Percentiles rank a stretch among this genome's conserved stretches.
These are phyloP conservation scores for Endothia cerciana DNA, from an alignment of 2,329 filamentous ascomycete species.

Conservation along the genomic window DNA sequence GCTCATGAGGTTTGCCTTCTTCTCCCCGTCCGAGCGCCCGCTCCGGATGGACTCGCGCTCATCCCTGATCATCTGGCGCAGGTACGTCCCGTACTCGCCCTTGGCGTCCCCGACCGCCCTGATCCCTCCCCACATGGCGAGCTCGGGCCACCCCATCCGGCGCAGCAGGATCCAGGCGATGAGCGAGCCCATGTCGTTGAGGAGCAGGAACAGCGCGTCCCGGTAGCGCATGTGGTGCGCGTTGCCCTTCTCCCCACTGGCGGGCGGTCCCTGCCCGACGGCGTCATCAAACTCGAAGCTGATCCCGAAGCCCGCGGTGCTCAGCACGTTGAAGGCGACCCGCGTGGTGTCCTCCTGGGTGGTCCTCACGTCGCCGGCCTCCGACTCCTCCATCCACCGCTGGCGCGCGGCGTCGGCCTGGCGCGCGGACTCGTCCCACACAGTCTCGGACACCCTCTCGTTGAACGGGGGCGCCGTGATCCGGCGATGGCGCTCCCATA, in stretches of 20 bases:
- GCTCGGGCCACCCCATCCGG: constrained; percentile 9
- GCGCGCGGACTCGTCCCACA: constrained; percentile 16
- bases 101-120: background rate
- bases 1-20: constrained; percentile 13
- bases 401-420: constrained; percentile 6
- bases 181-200: constrained; percentile 3
- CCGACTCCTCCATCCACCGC: background rate
- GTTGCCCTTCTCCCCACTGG: background rate
- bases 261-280: background rate
- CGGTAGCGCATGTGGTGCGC: constrained; percentile 11
- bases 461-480: constrained; percentile 16
- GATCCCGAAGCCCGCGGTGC: constrained; percentile 10
- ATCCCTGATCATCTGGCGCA: constrained; percentile 9
- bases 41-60: constrained; percentile 6
- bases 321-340: constrained; percentile 16
- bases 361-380: background rate
- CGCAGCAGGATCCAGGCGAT: background rate
- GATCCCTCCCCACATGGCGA: constrained; percentile 12
- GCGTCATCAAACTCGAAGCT: constrained; percentile 9
- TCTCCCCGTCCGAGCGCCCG: background rate
- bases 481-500: constrained; percentile 14
- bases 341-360: constrained; percentile 13
- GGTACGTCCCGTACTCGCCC: background rate
- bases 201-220: background rate
- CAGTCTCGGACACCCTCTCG: constrained; percentile 14